Conservation (phyloP, 805 yeast species). For the Wickerhamomyces tratensis region DNA sequence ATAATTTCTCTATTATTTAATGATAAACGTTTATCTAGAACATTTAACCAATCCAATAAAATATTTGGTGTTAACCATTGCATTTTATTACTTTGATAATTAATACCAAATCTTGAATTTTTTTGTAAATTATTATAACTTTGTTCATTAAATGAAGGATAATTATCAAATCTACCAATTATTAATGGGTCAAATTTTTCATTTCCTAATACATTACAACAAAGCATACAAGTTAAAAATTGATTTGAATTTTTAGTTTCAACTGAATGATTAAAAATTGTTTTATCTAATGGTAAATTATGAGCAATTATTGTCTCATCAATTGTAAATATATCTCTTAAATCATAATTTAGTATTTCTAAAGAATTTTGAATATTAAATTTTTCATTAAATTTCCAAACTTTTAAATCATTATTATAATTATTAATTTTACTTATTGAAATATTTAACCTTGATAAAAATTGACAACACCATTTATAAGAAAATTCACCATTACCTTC, state of each 20-base stretch:
- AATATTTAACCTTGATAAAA: constrained; percentile 37
- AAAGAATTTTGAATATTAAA: constrained; percentile 30
- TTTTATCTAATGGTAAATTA: constrained; percentile 34
- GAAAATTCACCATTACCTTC: constrained; percentile 61
- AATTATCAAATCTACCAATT: constrained; percentile 47
- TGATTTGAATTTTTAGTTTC: constrained; percentile 27
- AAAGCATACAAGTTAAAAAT: constrained; percentile 47
- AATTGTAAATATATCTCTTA: constrained; percentile 45
- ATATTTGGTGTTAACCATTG: constrained; percentile 56
- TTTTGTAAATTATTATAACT: constrained; percentile 33
- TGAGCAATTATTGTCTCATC: constrained; percentile 55
- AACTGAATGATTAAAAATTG: constrained; percentile 42
- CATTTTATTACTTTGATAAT: constrained; percentile 49
- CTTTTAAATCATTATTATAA: constrained; percentile 24
- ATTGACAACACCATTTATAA: constrained; percentile 46
- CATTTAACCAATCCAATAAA: constrained; percentile 52
- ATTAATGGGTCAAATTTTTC: constrained; percentile 53
- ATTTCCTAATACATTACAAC: constrained; percentile 52
- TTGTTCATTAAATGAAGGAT: constrained; percentile 30
- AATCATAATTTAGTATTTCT: constrained; percentile 31
- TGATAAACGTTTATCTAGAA: constrained; percentile 49
- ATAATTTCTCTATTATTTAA: constrained; percentile 39
- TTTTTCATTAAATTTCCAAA: constrained; percentile 56
- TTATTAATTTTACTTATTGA: constrained; percentile 35
- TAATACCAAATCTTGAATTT: constrained; percentile 22